phyloP scores from a whole-genome alignment of 1,284 basidiomycete genomes.

The Heliocybe sulcata region DNA sequence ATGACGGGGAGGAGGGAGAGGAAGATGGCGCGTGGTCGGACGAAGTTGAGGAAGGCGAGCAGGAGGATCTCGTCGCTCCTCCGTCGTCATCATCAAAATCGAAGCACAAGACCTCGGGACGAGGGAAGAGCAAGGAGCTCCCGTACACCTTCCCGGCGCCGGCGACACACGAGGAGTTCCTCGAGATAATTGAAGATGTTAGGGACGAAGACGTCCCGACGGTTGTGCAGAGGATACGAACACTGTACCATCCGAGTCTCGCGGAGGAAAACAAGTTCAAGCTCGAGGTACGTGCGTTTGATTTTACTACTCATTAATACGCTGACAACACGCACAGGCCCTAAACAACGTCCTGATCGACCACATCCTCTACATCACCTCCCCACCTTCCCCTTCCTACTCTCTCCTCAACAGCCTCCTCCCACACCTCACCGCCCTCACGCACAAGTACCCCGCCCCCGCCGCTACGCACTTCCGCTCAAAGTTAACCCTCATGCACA shows the following conservation, averaged over 20 bases:
- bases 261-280: slow-evolving; percentile 89
- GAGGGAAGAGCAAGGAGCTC: slow-evolving; percentile 45
- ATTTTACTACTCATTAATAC: background rate
- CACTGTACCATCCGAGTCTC: slow-evolving; percentile 88
- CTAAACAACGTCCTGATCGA: slow-evolving; percentile 86
- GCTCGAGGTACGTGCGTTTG: slow-evolving; percentile 59
- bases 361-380: slow-evolving; percentile 77
- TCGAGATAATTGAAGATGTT: slow-evolving; percentile 72
- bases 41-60: slow-evolving; percentile 22
- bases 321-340: slow-evolving; percentile 32
- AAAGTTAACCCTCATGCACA: slow-evolving; percentile 90
- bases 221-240: slow-evolving; percentile 88
- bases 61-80: slow-evolving; percentile 21
- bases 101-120: background rate
- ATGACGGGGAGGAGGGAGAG: slow-evolving; percentile 20
- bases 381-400: slow-evolving; percentile 55
- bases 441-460: slow-evolving; percentile 76
- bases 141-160: slow-evolving; percentile 95
- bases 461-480: slow-evolving; percentile 75
- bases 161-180: slow-evolving; percentile 78
- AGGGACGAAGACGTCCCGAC: slow-evolving; percentile 69
- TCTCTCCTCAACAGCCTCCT: slow-evolving; percentile 60
- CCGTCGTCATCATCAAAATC: slow-evolving; percentile 18
- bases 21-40: slow-evolving; percentile 19
- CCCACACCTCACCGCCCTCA: slow-evolving; percentile 80